Percentiles rank a stretch among this genome's conserved stretches.
Conservation (phyloP, 345 rosid species). For the Anastatica hierochuntica region DNA sequence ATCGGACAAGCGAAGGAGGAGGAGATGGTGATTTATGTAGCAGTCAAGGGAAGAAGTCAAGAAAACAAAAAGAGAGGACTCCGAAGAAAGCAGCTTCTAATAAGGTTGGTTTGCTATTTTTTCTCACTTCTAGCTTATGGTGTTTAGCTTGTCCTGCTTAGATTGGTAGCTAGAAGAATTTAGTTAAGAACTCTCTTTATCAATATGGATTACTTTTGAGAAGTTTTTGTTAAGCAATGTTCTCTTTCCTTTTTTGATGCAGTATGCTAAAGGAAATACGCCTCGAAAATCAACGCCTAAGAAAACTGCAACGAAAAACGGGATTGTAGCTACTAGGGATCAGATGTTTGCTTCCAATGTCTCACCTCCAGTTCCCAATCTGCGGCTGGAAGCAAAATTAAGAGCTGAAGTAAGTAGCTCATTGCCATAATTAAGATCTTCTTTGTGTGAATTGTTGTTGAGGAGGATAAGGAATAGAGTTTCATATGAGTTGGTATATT, state of each 20-base stretch:
- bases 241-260: not conserved
- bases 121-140: not conserved
- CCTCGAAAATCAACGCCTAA: conserved; percentile 43
- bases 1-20: no score
- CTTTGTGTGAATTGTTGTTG: no score
- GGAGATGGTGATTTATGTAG: no score
- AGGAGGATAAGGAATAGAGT: no score
- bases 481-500: no score
- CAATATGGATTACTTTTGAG: not conserved
- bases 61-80: conserved; percentile 37
- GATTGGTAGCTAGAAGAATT: not conserved
- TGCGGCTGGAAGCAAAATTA: conserved; percentile 69
- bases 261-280: conserved; percentile 31
- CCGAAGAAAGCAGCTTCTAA: conserved; percentile 36
- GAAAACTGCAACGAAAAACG: conserved; percentile 34
- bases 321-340: conserved; percentile 16
- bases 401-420: conserved; percentile 55
- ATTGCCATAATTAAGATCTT: not conserved
- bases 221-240: not conserved
- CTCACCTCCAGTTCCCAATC: conserved; percentile 40
- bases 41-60: no score
- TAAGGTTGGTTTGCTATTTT: conserved; percentile 31
- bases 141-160: not conserved
- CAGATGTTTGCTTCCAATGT: conserved; percentile 15
- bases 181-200: not conserved